Evolutionary conservation across 805 yeast species (phyloP).

Genomic region (Suhomyces sp.): DNA sequence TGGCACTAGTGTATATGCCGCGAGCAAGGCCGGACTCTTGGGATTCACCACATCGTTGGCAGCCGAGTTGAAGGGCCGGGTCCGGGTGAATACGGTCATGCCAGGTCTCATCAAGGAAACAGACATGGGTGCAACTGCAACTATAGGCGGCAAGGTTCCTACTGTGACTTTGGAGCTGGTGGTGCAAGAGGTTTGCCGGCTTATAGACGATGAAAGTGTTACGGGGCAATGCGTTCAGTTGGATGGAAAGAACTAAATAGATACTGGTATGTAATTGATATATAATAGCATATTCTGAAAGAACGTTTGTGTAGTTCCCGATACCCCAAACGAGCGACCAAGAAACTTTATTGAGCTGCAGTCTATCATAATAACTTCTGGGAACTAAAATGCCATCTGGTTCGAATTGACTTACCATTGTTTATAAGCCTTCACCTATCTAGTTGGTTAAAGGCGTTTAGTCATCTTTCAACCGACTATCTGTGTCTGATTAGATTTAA

Average conservation of each 20-base stretch:
- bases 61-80: conserved; percentile 50
- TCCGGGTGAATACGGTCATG: conserved; percentile 61
- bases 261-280: neutral
- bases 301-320: neutral
- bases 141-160: conserved; percentile 12
- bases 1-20: conserved; percentile 67
- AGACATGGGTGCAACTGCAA: conserved; percentile 51
- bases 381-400: too few species aligned
- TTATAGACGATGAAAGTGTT: conserved; percentile 18
- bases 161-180: conserved; percentile 25
- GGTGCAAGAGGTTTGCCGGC: conserved; percentile 20
- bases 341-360: too few species aligned
- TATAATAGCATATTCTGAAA: neutral
- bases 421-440: too few species aligned
- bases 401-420: too few species aligned
- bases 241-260: neutral
- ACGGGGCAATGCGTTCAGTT: conserved; percentile 32
- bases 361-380: too few species aligned
- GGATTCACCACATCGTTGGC: conserved; percentile 63
- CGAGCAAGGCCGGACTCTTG: conserved; percentile 66
- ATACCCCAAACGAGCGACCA: too few species aligned
- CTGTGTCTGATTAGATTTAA: too few species aligned
- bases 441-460: too few species aligned
- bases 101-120: conserved; percentile 71
- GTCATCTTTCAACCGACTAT: too few species aligned